phyloP scores from a whole-genome alignment of 2,329 filamentous ascomycete species.

The Diaporthe sp. region DNA sequence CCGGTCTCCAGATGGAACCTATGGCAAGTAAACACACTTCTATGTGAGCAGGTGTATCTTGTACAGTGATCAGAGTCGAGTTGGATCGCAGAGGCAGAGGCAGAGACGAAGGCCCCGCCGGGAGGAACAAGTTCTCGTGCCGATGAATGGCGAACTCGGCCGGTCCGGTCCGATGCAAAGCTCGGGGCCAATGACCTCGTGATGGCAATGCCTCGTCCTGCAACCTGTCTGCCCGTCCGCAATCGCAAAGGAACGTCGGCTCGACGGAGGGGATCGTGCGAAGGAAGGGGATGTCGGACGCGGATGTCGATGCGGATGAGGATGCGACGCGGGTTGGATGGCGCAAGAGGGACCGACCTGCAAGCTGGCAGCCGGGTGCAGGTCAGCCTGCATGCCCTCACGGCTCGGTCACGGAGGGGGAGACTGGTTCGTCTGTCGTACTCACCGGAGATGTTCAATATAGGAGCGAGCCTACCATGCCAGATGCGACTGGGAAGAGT shows the following conservation, averaged over 20 bases:
- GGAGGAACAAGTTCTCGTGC: conserved; percentile 28
- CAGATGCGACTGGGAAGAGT: neutral
- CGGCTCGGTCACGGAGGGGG: neutral
- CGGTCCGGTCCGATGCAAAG: conserved; percentile 20
- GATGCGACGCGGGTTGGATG: conserved; percentile 4
- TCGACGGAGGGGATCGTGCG: neutral
- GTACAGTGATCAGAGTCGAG: neutral
- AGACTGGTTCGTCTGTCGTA: neutral
- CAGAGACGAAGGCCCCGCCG: conserved; percentile 19
- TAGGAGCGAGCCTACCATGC: neutral
- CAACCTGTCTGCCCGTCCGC: neutral
- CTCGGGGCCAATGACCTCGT: neutral
- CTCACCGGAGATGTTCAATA: conserved; percentile 8
- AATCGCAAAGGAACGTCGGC: neutral
- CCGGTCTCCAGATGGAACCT: neutral
- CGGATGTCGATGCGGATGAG: conserved; percentile 2
- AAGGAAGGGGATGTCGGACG: conserved; percentile 1
- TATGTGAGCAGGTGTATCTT: neutral
- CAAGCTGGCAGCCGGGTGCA: neutral
- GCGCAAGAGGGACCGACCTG: conserved; percentile 20
- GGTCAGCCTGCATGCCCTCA: conserved; percentile 2
- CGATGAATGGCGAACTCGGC: conserved; percentile 22
- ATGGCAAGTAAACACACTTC: neutral
- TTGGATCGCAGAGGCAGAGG: neutral
- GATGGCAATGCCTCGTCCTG: conserved; percentile 12